Percentiles rank a stretch among this genome's conserved stretches.
These are phyloP conservation scores for Phialophora chinensis DNA, from an alignment of 2,329 filamentous ascomycete genomes.

Conservation along the genomic window DNA sequence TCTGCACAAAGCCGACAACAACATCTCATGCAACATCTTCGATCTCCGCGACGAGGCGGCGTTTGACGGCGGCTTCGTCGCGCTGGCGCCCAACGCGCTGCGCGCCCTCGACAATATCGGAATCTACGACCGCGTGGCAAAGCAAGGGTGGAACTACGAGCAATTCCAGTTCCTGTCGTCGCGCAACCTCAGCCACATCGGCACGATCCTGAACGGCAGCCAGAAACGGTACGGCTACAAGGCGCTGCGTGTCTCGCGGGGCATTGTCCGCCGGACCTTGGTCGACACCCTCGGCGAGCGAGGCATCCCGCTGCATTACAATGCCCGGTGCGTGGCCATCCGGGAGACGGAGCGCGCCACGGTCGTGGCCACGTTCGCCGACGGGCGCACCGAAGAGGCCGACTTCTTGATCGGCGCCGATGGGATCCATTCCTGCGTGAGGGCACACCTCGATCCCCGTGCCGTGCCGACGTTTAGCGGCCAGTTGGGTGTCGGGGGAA, in stretches of 20 bases:
- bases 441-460: slow-evolving; percentile 25
- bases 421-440: slow-evolving; percentile 40
- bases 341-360: slow-evolving; percentile 22
- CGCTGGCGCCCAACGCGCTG: slow-evolving; percentile 65
- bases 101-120: slow-evolving; percentile 58
- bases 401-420: slow-evolving; percentile 41
- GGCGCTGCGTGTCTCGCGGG: slow-evolving; percentile 33
- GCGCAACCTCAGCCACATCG: slow-evolving; percentile 43
- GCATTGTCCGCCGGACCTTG: slow-evolving; percentile 29
- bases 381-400: slow-evolving; percentile 30
- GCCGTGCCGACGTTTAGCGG: slow-evolving; percentile 34
- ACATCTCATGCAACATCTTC: slow-evolving; percentile 58
- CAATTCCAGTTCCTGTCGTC: slow-evolving; percentile 52
- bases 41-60: slow-evolving; percentile 55
- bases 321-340: slow-evolving; percentile 29
- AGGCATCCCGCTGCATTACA: slow-evolving; percentile 27
- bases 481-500: slow-evolving; percentile 33
- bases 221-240: slow-evolving; percentile 43
- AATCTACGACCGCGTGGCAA: slow-evolving; percentile 54
- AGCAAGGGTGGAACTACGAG: slow-evolving; percentile 58
- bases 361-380: slow-evolving; percentile 28
- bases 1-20: slow-evolving; percentile 52
- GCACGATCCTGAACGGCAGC: slow-evolving; percentile 40
- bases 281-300: slow-evolving; percentile 23
- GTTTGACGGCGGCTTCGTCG: slow-evolving; percentile 61